Evolutionary conservation across 2,329 filamentous ascomycete genomes (phyloP).

Genomic region (Lachnellula occidentalis): DNA sequence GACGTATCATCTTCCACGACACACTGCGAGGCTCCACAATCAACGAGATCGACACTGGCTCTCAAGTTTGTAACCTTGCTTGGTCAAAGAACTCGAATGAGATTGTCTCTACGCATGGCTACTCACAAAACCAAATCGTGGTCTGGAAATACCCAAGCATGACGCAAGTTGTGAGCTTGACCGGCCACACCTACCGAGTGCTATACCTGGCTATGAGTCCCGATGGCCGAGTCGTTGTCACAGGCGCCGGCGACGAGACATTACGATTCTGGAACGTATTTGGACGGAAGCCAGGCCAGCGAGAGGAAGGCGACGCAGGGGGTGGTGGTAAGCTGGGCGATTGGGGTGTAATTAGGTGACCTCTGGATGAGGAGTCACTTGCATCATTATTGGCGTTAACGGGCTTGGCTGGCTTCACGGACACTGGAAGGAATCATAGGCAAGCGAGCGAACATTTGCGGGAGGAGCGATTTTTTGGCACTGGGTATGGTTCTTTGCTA

Average conservation of each 20-base stretch:
- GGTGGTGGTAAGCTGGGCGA: conserved; percentile 60
- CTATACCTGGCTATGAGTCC: conserved; percentile 97
- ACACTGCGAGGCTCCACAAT: conserved; percentile 75
- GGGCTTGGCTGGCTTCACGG: neutral
- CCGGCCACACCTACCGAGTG: conserved; percentile 93
- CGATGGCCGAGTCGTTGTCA: conserved; percentile 88
- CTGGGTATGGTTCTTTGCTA: neutral
- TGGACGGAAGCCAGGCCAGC: conserved; percentile 68
- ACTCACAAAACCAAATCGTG: conserved; percentile 97
- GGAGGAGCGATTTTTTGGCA: neutral
- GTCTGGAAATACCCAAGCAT: conserved; percentile 99
- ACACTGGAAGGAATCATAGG: neutral
- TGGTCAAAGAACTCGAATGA: conserved; percentile 98
- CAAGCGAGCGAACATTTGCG: conserved; percentile 1
- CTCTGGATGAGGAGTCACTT: neutral
- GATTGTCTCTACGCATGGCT: conserved; percentile 94
- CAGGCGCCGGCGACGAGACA: conserved; percentile 93
- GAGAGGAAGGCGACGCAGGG: conserved; percentile 60
- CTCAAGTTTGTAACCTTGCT: conserved; percentile 96
- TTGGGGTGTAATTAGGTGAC: conserved; percentile 75
- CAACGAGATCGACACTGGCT: conserved; percentile 92
- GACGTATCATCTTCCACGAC: conserved; percentile 97
- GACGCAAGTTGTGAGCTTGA: conserved; percentile 92
- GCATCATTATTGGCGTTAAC: conserved; percentile 3
- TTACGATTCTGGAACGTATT: conserved; percentile 96